Evolutionary conservation across 2,329 filamentous ascomycete genomes (phyloP).

Genomic region (Xylariaceae sp.): DNA sequence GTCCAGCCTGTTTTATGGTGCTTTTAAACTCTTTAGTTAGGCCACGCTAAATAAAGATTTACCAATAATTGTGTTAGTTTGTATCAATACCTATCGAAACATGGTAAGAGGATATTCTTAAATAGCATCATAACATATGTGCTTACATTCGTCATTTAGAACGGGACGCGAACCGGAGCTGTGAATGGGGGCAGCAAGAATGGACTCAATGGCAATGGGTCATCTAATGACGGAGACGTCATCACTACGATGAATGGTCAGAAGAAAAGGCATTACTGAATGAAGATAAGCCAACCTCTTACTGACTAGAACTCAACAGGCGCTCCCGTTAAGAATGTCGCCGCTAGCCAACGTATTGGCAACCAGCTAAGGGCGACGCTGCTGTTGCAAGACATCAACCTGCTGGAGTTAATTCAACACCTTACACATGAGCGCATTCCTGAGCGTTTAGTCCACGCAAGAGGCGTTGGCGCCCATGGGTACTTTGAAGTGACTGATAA

Average conservation of each 20-base stretch:
- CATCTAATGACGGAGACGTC: not conserved
- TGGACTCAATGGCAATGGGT: not conserved
- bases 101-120: conserved; percentile 6
- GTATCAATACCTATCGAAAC: not conserved
- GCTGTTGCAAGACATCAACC: conserved; percentile 25
- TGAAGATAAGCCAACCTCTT: not conserved
- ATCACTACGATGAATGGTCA: conserved; percentile 27
- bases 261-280: not conserved
- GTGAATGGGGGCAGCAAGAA: not conserved
- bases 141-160: not conserved
- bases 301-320: conserved; percentile 2
- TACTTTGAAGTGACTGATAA: conserved; percentile 36
- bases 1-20: not conserved
- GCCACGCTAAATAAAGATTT: too few species aligned
- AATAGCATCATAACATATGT: too few species aligned
- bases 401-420: conserved; percentile 32
- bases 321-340: conserved; percentile 15
- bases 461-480: conserved; percentile 29
- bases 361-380: conserved; percentile 18
- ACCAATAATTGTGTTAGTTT: too few species aligned
- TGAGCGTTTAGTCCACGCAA: conserved; percentile 34
- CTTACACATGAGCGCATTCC: conserved; percentile 36
- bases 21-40: too few species aligned
- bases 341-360: conserved; percentile 21
- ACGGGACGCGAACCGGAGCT: not conserved